Base-by-base conservation (phyloP, 108 stramenopile genomes). In the Cyclotella choctawhatcheeana region DNA sequence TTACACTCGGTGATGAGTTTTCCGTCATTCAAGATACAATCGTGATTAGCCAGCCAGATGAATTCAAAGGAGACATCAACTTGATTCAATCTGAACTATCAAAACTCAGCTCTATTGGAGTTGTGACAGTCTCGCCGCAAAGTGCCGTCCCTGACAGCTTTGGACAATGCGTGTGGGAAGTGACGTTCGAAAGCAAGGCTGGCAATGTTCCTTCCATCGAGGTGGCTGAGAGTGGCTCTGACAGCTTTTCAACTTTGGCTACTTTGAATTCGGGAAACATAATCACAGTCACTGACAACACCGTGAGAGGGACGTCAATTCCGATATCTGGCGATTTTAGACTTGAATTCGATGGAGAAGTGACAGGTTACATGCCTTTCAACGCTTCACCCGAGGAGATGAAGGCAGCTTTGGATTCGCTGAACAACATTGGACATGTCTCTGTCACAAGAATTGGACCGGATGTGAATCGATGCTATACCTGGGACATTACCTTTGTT, bases 181-280 rank as follows among this genome's bases (percentile, higher is more conserved):
- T 95, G 13, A 90, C 83, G 27, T 95, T 95, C 44, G 88, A 87
- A 44, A 83, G 83, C 44, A 92, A 91, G 65, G 87, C 92, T 10
- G 94, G 94, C 30, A 35, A 82, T 58, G 62, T 81, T 2, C 71
- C 65, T 37, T 53, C 82, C 29, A 61, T 86, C 25, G 67, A 76
- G 56, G 77, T 82, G 27, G 66, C 76, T 27, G 34, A 47, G 43
- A 58, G 74, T 37, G 72, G 83, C 25, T 67, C 81, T 8, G 51
- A 24, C 50, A 48, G 40, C 24, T 82, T 77, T 76, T 66, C 71
- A 13, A 77, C 76, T 18, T 31, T 31, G n/a, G 70, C 76, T 32
- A 63, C 61, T 32, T 53, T 77, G 50, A 72, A 61, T 44, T 64
- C 73, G 33, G 77, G 69, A 43, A 60, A 75, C 52, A 64, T 29